Percentiles rank a stretch among this genome's conserved stretches.
Evolutionary conservation across 371 early-diverging fungal genomes (phyloP).

Genomic region (Mortierella sp.): DNA sequence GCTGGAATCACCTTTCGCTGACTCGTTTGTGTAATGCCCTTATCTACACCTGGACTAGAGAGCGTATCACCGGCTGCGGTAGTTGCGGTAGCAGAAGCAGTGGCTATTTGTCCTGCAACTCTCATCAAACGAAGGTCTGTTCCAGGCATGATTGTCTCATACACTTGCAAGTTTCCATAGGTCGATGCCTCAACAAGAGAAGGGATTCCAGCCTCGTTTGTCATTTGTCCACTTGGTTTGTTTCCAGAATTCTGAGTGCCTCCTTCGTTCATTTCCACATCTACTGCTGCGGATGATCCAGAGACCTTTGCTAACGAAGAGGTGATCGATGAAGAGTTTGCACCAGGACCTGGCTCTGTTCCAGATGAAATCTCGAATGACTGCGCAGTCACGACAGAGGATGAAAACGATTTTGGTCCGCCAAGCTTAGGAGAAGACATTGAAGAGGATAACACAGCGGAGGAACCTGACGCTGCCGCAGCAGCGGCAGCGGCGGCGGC

Average conservation of each 20-base stretch:
- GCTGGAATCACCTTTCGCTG: slow-evolving; percentile 48
- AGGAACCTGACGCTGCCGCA: not conserved
- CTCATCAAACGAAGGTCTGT: slow-evolving; percentile 48
- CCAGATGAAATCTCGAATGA: no score
- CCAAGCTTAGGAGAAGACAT: slow-evolving; percentile 1
- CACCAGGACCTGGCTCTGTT: not conserved
- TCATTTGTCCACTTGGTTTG: no score
- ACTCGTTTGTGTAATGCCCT: not conserved
- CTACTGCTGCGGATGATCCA: not conserved
- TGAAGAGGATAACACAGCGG: not conserved
- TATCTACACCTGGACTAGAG: slow-evolving; percentile 27
- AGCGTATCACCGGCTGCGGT: slow-evolving; percentile 22
- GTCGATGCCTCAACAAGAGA: slow-evolving; percentile 25
- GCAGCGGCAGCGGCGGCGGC: not conserved
- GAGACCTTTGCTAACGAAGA: not conserved
- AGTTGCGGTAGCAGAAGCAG: slow-evolving; percentile 47
- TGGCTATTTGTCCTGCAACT: slow-evolving; percentile 52
- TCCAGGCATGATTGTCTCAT: slow-evolving; percentile 48
- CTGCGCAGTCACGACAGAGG: not conserved
- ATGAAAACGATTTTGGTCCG: not conserved
- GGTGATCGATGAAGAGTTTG: not conserved
- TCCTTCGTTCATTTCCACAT: not conserved
- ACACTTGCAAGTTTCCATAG: slow-evolving; percentile 44
- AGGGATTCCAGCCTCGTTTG: no score
- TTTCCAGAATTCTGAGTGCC: no score